A percentile compares a stretch with the other conserved stretches of the same genome.
Conservation (phyloP, 2,329 filamentous ascomycete genomes). For the Geosmithia putterillii region DNA sequence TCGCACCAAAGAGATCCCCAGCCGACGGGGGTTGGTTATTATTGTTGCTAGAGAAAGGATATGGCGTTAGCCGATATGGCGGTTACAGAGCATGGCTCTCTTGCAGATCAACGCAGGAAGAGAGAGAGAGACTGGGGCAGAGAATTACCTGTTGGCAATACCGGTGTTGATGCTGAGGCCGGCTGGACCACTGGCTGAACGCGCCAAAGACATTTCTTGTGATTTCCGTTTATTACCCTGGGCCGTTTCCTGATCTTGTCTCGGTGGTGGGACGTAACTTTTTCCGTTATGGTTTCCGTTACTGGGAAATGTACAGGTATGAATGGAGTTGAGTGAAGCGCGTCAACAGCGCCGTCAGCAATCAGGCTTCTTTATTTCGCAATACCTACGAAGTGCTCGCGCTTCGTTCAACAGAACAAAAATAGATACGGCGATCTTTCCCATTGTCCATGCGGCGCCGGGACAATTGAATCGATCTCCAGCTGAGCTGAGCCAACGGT, state of each 20-base stretch:
- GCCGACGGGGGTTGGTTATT: slow-evolving; percentile 19
- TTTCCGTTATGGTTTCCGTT: neutral
- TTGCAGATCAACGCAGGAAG: neutral
- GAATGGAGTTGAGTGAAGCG: too few relatives aligned
- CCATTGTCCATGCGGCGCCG: too few relatives aligned
- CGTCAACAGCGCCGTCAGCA: neutral
- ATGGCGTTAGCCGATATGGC: neutral
- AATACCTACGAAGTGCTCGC: neutral
- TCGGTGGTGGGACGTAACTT: neutral
- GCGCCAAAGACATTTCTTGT: slow-evolving; percentile 32
- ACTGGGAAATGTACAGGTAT: too few relatives aligned
- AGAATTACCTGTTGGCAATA: slow-evolving; percentile 35
- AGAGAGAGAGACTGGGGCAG: neutral
- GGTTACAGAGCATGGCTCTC: neutral
- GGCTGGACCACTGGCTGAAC: slow-evolving; percentile 47
- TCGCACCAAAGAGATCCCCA: slow-evolving; percentile 23
- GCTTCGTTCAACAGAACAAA: too few relatives aligned
- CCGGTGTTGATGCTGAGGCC: slow-evolving; percentile 53
- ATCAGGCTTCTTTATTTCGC: neutral
- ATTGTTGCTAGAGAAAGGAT: slow-evolving; percentile 6
- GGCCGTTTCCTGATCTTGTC: neutral
- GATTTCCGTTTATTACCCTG: neutral
- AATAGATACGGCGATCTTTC: too few relatives aligned
- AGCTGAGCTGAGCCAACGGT: too few relatives aligned
- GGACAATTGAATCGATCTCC: too few relatives aligned